Evolutionary conservation across 1,139 yeast genomes (phyloP).

Genomic region (Sugiyamaella japonica): DNA sequence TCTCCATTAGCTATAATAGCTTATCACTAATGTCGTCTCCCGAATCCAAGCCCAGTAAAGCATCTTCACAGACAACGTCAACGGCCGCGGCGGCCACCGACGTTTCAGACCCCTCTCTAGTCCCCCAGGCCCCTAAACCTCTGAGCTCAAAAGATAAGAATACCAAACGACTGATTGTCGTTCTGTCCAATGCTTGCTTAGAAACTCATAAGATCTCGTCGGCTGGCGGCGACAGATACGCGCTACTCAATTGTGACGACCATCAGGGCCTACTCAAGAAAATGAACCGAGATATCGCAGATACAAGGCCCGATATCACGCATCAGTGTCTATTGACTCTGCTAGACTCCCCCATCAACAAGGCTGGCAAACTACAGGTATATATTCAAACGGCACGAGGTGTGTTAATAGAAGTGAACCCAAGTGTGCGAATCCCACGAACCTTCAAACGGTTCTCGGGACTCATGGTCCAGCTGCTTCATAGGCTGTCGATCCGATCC

Average conservation of each 20-base stretch:
- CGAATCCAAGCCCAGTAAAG: not conserved
- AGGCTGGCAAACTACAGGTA: constrained; percentile 94
- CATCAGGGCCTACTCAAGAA: constrained; percentile 94
- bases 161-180: constrained; percentile 85
- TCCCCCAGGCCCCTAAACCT: constrained; percentile 83
- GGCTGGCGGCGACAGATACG: constrained; percentile 88
- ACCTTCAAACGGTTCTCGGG: constrained; percentile 97
- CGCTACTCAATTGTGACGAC: constrained; percentile 92
- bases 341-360: constrained; percentile 93
- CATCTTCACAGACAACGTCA: not conserved
- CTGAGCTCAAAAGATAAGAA: constrained; percentile 78
- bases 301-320: constrained; percentile 97
- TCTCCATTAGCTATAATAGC: too few relatives aligned
- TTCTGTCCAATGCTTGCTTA: constrained; percentile 88
- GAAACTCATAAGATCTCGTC: constrained; percentile 90
- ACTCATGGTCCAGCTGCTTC: constrained; percentile 92
- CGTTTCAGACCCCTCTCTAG: constrained; percentile 42
- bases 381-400: constrained; percentile 95
- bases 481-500: constrained; percentile 86
- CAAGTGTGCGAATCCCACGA: constrained; percentile 95
- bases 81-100: not conserved
- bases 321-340: constrained; percentile 87
- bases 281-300: constrained; percentile 96
- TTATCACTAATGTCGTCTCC: constrained; percentile 4
- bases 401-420: constrained; percentile 91